Evolutionary conservation across 192 early-diverging fungal species (phyloP), one percentile per base, ranked within the genome.

Genomic region (Backusella westeae): DNA sequence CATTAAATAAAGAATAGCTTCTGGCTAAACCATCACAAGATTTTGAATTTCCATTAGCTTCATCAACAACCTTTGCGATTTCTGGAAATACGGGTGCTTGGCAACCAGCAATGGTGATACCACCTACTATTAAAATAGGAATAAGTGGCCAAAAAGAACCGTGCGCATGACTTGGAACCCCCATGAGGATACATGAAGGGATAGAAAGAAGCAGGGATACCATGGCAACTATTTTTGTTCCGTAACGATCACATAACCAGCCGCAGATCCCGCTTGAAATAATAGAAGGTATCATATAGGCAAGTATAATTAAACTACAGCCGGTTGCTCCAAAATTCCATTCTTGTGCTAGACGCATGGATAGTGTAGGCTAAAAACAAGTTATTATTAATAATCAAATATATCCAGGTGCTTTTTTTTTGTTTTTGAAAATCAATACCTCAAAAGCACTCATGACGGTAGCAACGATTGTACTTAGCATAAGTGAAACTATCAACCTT

Each of bases 1-100:
- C 81, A 77, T 87, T 87, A 70, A 85, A 84, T 23, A 84, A 35
- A 6, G 82, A 83, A 76, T 84, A 84, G 2, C 81, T 80, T 29
- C 79, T 70, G 14, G 85, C 85, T 23, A 84, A 80, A 12, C 85
- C 85, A 73, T 84, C 83, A 1, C 76, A 67, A 3, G 79, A 80
- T 10, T 80, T 80, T 15, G 77, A 79, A 6, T 74, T 53, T 3
- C 75, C 77, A 35, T 82, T 82, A 32, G 77, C 81, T 8, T 75
- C 41, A 12, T 75, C 80, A 1, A 85, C 83, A 3, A 83, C 85
- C 1, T 74, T 72, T 7, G 83, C 82, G 53, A 87, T 81, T 71
- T 87, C 85, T 1, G 81, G 78, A 29, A 87, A 77, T 12, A 87
- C 80, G 3, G 85, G 83, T 4, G 85, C 75, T 32, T 83, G 73